Evolutionary conservation across 2,329 filamentous ascomycete genomes (phyloP).

Genomic region (Pestalotiopsis sp.): DNA sequence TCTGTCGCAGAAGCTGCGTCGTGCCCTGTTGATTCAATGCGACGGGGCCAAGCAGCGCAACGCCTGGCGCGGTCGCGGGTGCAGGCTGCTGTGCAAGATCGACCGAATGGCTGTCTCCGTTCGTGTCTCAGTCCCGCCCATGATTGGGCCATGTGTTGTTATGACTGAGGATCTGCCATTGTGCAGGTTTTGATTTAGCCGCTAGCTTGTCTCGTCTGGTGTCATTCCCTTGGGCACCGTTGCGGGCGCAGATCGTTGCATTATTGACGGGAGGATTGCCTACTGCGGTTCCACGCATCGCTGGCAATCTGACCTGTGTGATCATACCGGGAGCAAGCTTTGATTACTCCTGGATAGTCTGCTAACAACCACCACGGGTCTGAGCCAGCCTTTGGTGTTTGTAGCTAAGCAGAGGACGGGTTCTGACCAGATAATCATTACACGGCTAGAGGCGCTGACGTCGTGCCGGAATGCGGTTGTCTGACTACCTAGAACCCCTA

Average conservation of each 20-base stretch:
- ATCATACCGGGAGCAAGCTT: neutral
- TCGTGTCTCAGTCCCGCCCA: conserved; percentile 19
- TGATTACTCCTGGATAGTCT: neutral
- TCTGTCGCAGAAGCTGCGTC: conserved; percentile 30
- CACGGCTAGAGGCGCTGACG: neutral
- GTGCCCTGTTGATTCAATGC: conserved; percentile 27
- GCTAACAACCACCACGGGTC: neutral
- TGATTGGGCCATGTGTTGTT: conserved; percentile 17
- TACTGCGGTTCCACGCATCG: conserved; percentile 1
- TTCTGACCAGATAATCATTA: neutral
- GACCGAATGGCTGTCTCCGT: conserved; percentile 22
- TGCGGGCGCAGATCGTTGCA: conserved; percentile 4
- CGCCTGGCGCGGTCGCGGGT: conserved; percentile 17
- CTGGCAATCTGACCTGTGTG: neutral
- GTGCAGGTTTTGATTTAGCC: conserved; percentile 16
- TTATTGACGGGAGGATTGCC: conserved; percentile 3
- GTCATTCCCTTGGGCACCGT: conserved; percentile 11
- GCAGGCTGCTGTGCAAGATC: conserved; percentile 18
- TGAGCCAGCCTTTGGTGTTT: neutral
- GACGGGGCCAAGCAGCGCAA: conserved; percentile 14
- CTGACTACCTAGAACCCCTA: neutral
- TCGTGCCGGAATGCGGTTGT: neutral
- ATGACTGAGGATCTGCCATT: conserved; percentile 25
- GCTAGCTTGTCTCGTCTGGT: conserved; percentile 15
- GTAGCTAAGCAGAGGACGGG: neutral